Percentiles rank a stretch among this genome's conserved stretches.
phyloP scores from a whole-genome alignment of 495 filamentous ascomycete species.

The Aspergillus haitiensis region DNA sequence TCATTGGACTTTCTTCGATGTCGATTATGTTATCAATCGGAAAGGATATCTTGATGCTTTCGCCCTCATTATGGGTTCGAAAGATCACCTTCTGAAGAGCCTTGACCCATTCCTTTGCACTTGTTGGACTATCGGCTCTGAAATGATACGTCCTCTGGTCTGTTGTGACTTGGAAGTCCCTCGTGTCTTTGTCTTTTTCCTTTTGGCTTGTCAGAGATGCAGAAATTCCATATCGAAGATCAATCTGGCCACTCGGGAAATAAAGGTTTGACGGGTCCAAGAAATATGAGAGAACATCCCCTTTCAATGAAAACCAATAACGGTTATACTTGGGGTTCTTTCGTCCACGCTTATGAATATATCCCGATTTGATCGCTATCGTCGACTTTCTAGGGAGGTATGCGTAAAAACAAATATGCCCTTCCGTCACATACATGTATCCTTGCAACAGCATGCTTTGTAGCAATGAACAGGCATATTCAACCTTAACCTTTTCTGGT shows the following conservation, averaged over 20 bases:
- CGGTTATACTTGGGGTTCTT: constrained; percentile 87
- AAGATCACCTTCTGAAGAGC: constrained; percentile 93
- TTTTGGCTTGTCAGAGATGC: constrained; percentile 68
- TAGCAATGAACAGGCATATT: constrained; percentile 93
- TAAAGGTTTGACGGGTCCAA: constrained; percentile 80
- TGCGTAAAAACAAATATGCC: constrained; percentile 95
- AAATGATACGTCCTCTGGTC: constrained; percentile 84
- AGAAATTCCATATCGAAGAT: constrained; percentile 88
- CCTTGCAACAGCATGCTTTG: constrained; percentile 92
- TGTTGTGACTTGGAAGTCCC: constrained; percentile 77
- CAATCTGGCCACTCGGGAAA: constrained; percentile 89
- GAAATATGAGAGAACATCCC: constrained; percentile 94
- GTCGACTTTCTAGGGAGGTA: constrained; percentile 89
- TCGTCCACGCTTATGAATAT: constrained; percentile 84
- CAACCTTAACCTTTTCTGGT: constrained; percentile 81
- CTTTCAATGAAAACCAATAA: constrained; percentile 96
- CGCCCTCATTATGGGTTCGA: constrained; percentile 91
- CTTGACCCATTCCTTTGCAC: constrained; percentile 97
- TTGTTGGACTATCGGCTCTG: constrained; percentile 81
- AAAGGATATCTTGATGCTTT: constrained; percentile 93
- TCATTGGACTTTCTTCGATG: constrained; percentile 86
- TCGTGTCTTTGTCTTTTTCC: constrained; percentile 66
- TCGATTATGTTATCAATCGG: constrained; percentile 88
- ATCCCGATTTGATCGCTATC: constrained; percentile 80
- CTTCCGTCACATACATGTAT: constrained; percentile 93